Percentiles rank a stretch among this genome's conserved stretches.
Conservation (phyloP, 2,329 filamentous ascomycete species). For the Trichoderma aggressivum region DNA sequence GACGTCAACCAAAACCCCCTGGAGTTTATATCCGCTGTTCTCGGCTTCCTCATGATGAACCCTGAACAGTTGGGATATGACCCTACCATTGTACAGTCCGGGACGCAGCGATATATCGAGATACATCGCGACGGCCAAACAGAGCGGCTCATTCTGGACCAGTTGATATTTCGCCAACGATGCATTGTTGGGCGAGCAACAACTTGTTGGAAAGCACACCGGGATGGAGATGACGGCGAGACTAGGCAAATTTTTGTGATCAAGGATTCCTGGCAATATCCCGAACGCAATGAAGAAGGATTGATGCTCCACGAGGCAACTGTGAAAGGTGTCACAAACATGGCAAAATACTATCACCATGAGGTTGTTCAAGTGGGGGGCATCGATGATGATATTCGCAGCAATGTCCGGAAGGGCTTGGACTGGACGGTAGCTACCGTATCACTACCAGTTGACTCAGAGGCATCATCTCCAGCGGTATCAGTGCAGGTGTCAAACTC, state of each 20-base stretch:
- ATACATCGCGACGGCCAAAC: too few species aligned
- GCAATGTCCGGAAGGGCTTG: not conserved
- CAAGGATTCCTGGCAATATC: conserved; percentile 46
- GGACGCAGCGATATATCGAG: too few species aligned
- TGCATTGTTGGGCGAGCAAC: conserved; percentile 41
- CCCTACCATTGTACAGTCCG: too few species aligned
- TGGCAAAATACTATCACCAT: not conserved
- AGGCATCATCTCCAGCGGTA: too few species aligned
- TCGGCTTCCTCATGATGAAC: too few species aligned
- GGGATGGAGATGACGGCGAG: not conserved
- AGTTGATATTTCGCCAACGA: not conserved
- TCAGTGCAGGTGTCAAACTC: too few species aligned
- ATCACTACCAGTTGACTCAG: not conserved
- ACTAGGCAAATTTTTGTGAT: conserved; percentile 34
- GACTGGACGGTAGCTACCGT: not conserved
- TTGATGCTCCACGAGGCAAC: not conserved
- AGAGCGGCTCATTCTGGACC: too few species aligned
- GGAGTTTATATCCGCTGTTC: too few species aligned
- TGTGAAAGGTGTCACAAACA: not conserved
- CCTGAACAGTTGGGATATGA: too few species aligned
- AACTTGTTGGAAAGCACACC: conserved; percentile 43
- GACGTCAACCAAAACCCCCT: too few species aligned
- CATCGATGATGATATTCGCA: not conserved
- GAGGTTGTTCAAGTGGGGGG: not conserved
- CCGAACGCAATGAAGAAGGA: not conserved